A percentile compares a stretch with the other conserved stretches of the same genome.
Conservation (phyloP, 352 stramenopile genomes). For the Pythium dissimile region DNA sequence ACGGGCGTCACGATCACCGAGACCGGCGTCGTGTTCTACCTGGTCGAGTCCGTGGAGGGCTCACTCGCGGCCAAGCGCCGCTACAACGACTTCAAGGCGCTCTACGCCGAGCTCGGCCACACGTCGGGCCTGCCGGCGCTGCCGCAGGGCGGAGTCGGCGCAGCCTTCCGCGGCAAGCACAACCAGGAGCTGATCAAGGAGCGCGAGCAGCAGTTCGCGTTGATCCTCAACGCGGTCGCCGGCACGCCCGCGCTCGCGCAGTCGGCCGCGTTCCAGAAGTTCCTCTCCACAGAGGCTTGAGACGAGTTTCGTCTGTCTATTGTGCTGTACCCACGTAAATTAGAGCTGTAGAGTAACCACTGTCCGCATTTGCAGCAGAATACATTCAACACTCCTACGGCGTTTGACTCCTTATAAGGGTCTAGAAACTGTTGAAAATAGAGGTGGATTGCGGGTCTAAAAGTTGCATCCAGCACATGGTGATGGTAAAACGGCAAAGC, state of each 20-base stretch:
- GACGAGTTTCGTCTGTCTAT: too few species aligned
- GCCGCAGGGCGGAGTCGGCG: conserved; percentile 38
- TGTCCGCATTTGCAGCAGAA: too few species aligned
- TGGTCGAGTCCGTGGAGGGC: conserved; percentile 38
- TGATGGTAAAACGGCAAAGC: too few species aligned
- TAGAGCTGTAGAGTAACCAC: neutral
- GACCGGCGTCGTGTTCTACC: conserved; percentile 67
- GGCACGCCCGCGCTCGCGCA: conserved; percentile 38
- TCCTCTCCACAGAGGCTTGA: conserved; percentile 18
- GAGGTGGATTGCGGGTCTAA: too few species aligned
- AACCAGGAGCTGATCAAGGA: conserved; percentile 56
- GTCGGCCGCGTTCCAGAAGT: conserved; percentile 55
- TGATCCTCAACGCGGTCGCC: conserved; percentile 69
- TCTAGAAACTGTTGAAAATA: too few species aligned
- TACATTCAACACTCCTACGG: too few species aligned
- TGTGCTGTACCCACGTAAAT: too few species aligned
- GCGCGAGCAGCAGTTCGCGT: conserved; percentile 53
- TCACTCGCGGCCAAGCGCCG: conserved; percentile 53
- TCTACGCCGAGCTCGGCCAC: conserved; percentile 42
- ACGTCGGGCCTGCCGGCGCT: conserved; percentile 42
- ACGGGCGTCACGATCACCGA: conserved; percentile 63
- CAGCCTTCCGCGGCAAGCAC: conserved; percentile 49
- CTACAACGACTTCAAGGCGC: conserved; percentile 80
- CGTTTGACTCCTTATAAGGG: too few species aligned
- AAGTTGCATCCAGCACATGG: too few species aligned